Evolutionary conservation across 2,329 filamentous ascomycete species (phyloP).

Genomic region (Monosporascus sp.): DNA sequence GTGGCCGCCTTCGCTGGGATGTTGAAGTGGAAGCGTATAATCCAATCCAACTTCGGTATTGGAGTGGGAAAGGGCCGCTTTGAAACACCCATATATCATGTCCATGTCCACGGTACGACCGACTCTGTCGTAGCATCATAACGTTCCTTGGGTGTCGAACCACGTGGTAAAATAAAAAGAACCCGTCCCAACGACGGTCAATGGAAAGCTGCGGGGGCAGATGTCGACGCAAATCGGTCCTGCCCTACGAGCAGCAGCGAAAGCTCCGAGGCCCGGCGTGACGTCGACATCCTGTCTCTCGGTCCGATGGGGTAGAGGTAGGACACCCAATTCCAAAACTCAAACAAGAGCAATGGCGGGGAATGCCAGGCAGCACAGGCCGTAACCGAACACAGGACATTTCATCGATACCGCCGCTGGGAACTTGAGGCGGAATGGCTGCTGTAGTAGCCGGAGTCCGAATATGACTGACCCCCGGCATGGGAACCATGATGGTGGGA

Average conservation of each 20-base stretch:
- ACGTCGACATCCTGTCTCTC: slow-evolving; percentile 25
- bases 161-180: slow-evolving; percentile 6
- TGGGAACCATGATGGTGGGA: slow-evolving; percentile 32
- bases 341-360: slow-evolving; percentile 37
- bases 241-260: slow-evolving; percentile 44
- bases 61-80: slow-evolving; percentile 2
- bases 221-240: slow-evolving; percentile 35
- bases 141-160: slow-evolving; percentile 7
- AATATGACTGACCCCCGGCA: slow-evolving; percentile 38
- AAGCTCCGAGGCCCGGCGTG: slow-evolving; percentile 41
- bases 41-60: not conserved
- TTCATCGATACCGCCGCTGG: slow-evolving; percentile 43
- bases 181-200: slow-evolving; percentile 3
- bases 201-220: slow-evolving; percentile 26
- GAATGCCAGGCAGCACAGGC: slow-evolving; percentile 37
- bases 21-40: slow-evolving; percentile 1
- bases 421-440: slow-evolving; percentile 40
- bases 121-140: slow-evolving; percentile 16
- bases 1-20: slow-evolving; percentile 5
- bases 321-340: slow-evolving; percentile 39
- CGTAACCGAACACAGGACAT: slow-evolving; percentile 45
- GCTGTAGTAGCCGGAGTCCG: slow-evolving; percentile 52
- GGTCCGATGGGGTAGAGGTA: slow-evolving; percentile 44
- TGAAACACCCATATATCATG: slow-evolving; percentile 10
- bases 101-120: slow-evolving; percentile 22